Evolutionary conservation across 2,329 filamentous ascomycete species (phyloP).

Genomic region (Lachnellula suecica): DNA sequence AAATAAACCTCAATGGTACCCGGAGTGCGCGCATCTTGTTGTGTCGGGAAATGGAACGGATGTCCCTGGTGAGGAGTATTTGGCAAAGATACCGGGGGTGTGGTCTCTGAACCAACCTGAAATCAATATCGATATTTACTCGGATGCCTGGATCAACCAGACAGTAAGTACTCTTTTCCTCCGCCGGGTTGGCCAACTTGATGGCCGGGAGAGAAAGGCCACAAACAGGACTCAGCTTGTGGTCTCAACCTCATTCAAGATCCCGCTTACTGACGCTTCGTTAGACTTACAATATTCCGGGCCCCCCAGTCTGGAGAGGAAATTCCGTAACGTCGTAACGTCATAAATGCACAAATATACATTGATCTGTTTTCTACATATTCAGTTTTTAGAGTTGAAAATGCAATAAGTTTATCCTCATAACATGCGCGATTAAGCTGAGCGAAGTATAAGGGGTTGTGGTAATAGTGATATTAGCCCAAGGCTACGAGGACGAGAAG

Average conservation of each 20-base stretch:
- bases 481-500: too few species aligned
- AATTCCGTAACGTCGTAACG: too few species aligned
- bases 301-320: slow-evolving; percentile 7
- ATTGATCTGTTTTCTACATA: too few species aligned
- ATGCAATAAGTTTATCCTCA: too few species aligned
- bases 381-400: too few species aligned
- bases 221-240: neutral
- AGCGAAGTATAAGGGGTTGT: too few species aligned
- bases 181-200: too few species aligned
- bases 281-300: slow-evolving; percentile 4
- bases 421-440: too few species aligned
- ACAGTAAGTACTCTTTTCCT: too few species aligned
- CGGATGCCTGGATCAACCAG: slow-evolving; percentile 1
- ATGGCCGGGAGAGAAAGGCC: too few species aligned
- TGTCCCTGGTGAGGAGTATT: slow-evolving; percentile 12
- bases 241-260: neutral
- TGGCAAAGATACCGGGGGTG: slow-evolving; percentile 13
- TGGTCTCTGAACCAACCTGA: slow-evolving; percentile 17
- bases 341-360: too few species aligned
- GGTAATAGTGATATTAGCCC: too few species aligned
- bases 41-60: slow-evolving; percentile 14
- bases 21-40: slow-evolving; percentile 19
- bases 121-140: slow-evolving; percentile 19
- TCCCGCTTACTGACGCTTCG: neutral
- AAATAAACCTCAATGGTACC: slow-evolving; percentile 21